Evolutionary conservation across 1,139 yeast genomes (phyloP).

Genomic region (Protomyces inouyei): DNA sequence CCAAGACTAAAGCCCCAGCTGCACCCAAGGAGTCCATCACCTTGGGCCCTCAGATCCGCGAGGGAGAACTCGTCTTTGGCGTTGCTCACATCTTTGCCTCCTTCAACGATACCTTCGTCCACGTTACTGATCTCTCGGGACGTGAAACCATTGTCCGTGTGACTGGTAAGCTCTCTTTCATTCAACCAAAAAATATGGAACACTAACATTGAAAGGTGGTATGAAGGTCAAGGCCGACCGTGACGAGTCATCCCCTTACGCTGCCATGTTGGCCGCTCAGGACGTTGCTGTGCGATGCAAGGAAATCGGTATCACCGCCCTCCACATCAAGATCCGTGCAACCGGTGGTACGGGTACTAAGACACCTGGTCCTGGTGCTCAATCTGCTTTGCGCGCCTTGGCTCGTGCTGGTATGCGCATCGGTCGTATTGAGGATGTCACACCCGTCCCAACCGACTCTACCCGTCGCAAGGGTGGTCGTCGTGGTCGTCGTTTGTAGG

Average conservation of each 20-base stretch:
- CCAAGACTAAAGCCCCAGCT: constrained; percentile 28
- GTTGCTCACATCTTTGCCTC: constrained; percentile 99
- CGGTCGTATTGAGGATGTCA: constrained; percentile 99
- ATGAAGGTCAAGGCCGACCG: constrained; percentile 99
- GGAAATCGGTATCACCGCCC: constrained; percentile 99
- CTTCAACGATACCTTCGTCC: constrained; percentile 99
- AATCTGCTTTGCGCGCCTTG: constrained; percentile 98
- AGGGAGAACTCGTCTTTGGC: constrained; percentile 98
- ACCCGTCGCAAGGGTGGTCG: constrained; percentile 99
- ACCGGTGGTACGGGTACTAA: constrained; percentile 99
- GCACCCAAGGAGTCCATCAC: constrained; percentile 54
- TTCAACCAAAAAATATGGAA: background rate
- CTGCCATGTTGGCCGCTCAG: constrained; percentile 99
- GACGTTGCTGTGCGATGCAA: constrained; percentile 98
- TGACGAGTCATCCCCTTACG: constrained; percentile 99
- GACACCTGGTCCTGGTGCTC: constrained; percentile 99
- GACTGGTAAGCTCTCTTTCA: constrained; percentile 45
- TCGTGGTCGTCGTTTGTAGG: constrained; percentile 97
- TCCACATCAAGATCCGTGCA: constrained; percentile 99
- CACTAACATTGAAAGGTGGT: constrained; percentile 54
- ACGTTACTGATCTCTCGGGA: constrained; percentile 99
- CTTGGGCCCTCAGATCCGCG: constrained; percentile 82
- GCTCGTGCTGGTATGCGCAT: constrained; percentile 99
- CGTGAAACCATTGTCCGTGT: constrained; percentile 99
- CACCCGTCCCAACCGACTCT: constrained; percentile 99